Percentiles rank a stretch among this genome's conserved stretches.
These are phyloP conservation scores for Moesziomyces aphidis DNA, from an alignment of 1,284 basidiomycete genomes.

Conservation along the genomic window DNA sequence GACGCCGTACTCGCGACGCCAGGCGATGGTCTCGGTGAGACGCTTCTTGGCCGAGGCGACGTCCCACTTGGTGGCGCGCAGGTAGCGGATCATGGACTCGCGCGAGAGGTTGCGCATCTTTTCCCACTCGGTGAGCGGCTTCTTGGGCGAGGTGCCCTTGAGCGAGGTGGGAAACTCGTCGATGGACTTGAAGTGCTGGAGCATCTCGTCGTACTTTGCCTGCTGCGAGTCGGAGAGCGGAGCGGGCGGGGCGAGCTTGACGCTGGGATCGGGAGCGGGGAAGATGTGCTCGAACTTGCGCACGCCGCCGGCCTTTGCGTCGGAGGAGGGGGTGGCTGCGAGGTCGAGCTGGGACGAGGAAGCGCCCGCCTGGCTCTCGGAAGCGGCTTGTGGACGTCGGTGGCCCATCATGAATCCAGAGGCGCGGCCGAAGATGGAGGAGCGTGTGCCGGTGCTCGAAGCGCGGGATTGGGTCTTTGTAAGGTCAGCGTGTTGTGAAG, in stretches of 20 bases:
- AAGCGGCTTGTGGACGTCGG: constrained; percentile 23
- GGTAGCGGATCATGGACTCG: constrained; percentile 67
- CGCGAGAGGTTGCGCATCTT: constrained; percentile 63
- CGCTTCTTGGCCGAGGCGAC: constrained; percentile 63
- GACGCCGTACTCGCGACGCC: constrained; percentile 69
- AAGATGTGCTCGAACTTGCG: constrained; percentile 55
- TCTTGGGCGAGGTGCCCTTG: constrained; percentile 26
- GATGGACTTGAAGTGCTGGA: constrained; percentile 47
- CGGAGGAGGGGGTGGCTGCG: constrained; percentile 1
- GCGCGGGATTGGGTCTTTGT: constrained; percentile 33
- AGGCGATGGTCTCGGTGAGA: constrained; percentile 68
- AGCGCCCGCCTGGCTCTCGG: constrained; percentile 17
- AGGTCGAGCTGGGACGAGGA: constrained; percentile 6
- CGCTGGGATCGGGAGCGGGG: constrained; percentile 46
- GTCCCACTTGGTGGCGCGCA: constrained; percentile 69
- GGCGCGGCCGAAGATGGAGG: constrained; percentile 40
- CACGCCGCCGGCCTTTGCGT: constrained; percentile 6
- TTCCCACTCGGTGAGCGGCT: constrained; percentile 64
- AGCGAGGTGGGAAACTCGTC: constrained; percentile 49
- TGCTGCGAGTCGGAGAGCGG: constrained; percentile 51
- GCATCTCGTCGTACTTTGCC: constrained; percentile 53
- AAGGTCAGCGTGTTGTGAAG: constrained; percentile 18
- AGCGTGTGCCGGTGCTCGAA: constrained; percentile 29
- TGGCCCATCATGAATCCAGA: constrained; percentile 42
- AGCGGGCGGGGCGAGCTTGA: constrained; percentile 38